phyloP scores from a whole-genome alignment of 345 rosid genomes.

The Adansonia digitata region DNA sequence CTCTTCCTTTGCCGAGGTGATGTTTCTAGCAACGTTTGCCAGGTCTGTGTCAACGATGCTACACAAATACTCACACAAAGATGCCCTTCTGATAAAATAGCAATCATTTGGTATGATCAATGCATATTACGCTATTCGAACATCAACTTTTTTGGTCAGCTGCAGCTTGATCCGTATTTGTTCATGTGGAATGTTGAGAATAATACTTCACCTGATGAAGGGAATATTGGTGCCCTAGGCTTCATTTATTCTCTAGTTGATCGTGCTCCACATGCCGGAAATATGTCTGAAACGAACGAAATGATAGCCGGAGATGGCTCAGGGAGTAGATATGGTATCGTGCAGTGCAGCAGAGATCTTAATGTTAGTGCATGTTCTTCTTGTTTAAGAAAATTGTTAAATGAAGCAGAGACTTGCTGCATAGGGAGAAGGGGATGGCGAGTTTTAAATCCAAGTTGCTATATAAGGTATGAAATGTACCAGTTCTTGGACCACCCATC shows the following conservation, averaged over 20 bases:
- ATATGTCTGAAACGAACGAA: slow-evolving; percentile 4
- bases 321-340: slow-evolving; percentile 20
- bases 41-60: slow-evolving; percentile 16
- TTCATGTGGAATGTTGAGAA: neutral
- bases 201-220: neutral
- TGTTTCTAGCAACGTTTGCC: neutral
- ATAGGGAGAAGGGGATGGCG: slow-evolving; percentile 26
- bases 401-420: slow-evolving; percentile 7
- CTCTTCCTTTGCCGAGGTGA: slow-evolving; percentile 39
- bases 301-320: neutral
- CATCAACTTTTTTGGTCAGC: neutral
- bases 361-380: neutral
- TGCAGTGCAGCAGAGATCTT: slow-evolving; percentile 35
- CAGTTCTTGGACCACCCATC: neutral
- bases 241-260: neutral
- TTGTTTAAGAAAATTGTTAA: slow-evolving; percentile 10
- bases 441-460: slow-evolving; percentile 28
- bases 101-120: slow-evolving; percentile 29
- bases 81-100: slow-evolving; percentile 20
- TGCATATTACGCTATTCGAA: slow-evolving; percentile 34
- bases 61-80: neutral
- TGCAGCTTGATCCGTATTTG: neutral
- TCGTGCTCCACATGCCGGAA: neutral
- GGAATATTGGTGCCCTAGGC: neutral
- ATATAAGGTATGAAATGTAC: slow-evolving; percentile 21